These are phyloP conservation scores for Auxenochlorella pyrenoidosa DNA, from an alignment of 139 green algal genomes.

Conservation along the genomic window DNA sequence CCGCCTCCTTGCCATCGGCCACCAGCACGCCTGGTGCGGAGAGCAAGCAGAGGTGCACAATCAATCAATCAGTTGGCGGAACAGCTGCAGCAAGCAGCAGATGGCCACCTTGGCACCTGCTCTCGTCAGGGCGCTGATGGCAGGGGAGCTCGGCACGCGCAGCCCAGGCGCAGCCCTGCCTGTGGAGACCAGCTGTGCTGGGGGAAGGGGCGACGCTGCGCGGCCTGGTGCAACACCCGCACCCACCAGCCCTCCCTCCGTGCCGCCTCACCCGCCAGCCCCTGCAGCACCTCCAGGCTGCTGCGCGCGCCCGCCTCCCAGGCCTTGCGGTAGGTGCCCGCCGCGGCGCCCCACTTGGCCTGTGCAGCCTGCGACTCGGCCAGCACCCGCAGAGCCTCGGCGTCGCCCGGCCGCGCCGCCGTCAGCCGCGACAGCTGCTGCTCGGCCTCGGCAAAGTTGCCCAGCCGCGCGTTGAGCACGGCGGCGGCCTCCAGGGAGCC, in stretches of 20 bases:
- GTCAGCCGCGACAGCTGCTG: slow-evolving; percentile 40
- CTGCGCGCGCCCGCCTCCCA: slow-evolving; percentile 3
- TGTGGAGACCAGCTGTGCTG: too few relatives aligned
- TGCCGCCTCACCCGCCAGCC: slow-evolving; percentile 22
- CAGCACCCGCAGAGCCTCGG: slow-evolving; percentile 49
- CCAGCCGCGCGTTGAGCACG: slow-evolving; percentile 44
- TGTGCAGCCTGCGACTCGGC: slow-evolving; percentile 37
- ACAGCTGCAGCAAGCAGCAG: too few relatives aligned
- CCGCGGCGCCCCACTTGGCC: slow-evolving; percentile 30
- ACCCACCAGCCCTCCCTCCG: not conserved
- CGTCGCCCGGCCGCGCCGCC: slow-evolving; percentile 21
- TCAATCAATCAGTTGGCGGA: too few relatives aligned
- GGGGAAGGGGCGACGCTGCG: too few relatives aligned
- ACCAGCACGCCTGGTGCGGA: not conserved
- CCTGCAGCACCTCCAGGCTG: slow-evolving; percentile 44
- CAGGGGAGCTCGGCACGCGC: too few relatives aligned
- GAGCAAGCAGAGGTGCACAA: not conserved
- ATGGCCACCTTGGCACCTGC: too few relatives aligned
- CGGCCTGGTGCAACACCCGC: too few relatives aligned
- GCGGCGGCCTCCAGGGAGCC: slow-evolving; percentile 44
- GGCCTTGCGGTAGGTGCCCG: slow-evolving; percentile 42
- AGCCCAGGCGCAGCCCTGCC: too few relatives aligned
- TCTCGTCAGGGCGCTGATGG: too few relatives aligned
- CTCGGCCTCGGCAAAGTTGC: slow-evolving; percentile 27
- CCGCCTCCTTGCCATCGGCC: slow-evolving; percentile 27